Percentiles rank a stretch among this genome's conserved stretches.
Evolutionary conservation across 345 rosid species (phyloP).

Genomic region (Corchorus olitorius): DNA sequence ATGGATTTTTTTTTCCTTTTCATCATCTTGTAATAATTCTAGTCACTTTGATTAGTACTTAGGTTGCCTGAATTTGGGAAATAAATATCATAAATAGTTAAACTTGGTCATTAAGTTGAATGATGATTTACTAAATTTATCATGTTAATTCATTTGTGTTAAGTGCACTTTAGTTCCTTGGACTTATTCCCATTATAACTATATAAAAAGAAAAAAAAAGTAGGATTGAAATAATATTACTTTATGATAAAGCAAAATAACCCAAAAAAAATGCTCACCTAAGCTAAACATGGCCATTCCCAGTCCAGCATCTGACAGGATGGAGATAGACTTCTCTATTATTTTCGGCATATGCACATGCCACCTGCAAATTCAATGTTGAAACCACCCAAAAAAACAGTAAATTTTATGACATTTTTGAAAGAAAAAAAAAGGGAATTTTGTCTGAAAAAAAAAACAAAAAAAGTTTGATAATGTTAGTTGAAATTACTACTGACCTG

Average conservation of each 20-base stretch:
- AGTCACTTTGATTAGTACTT: too few species aligned
- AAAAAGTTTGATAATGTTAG: neutral
- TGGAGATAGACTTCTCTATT: conserved; percentile 74
- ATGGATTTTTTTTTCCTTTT: too few species aligned
- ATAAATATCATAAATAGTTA: neutral
- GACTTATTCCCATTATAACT: neutral
- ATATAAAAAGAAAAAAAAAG: neutral
- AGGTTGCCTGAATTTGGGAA: neutral
- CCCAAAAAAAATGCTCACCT: conserved; percentile 43
- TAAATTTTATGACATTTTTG: neutral
- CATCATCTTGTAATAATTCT: neutral
- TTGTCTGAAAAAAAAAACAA: neutral
- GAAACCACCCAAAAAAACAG: conserved; percentile 1
- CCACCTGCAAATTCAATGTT: conserved; percentile 58
- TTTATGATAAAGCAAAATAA: neutral
- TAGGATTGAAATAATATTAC: neutral
- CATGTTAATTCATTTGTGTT: neutral
- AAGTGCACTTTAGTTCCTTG: neutral
- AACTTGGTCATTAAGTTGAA: neutral
- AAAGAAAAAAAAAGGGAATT: neutral
- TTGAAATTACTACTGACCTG: conserved; percentile 43
- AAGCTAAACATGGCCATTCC: conserved; percentile 99
- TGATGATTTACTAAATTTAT: neutral
- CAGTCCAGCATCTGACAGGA: conserved; percentile 97
- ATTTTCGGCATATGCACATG: conserved; percentile 86